These are phyloP conservation scores for Naganishia albida DNA, from an alignment of 1,284 basidiomycete species.

Conservation along the genomic window DNA sequence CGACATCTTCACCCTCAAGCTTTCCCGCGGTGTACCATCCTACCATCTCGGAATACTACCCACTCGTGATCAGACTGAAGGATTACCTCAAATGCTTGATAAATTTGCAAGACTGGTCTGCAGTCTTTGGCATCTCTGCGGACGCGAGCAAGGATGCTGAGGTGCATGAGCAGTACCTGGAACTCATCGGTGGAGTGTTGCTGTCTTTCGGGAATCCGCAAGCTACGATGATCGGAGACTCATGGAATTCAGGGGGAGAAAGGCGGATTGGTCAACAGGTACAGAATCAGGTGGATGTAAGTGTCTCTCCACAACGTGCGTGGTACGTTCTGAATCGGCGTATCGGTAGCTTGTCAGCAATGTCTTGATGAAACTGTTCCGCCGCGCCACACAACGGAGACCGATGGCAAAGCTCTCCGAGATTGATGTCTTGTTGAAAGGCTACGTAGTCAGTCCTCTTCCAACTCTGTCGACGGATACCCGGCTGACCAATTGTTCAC, in stretches of 20 bases:
- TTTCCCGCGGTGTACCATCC: conserved; percentile 25
- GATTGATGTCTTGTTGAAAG: conserved; percentile 22
- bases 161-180: neutral
- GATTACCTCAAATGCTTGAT: conserved; percentile 30
- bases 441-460: conserved; percentile 10
- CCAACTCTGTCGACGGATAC: neutral
- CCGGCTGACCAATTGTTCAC: neutral
- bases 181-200: conserved; percentile 4
- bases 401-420: conserved; percentile 16
- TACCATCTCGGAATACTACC: conserved; percentile 47
- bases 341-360: conserved; percentile 8
- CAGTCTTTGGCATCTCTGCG: neutral
- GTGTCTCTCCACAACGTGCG: neutral
- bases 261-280: neutral
- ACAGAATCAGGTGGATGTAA: conserved; percentile 20
- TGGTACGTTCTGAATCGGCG: neutral
- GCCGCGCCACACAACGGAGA: conserved; percentile 14
- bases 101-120: neutral
- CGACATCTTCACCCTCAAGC: neutral
- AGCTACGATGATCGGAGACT: neutral
- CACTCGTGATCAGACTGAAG: conserved; percentile 37
- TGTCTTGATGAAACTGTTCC: conserved; percentile 18
- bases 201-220: conserved; percentile 5
- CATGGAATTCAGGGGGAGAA: neutral
- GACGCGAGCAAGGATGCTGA: neutral